phyloP scores from a whole-genome alignment of 495 filamentous ascomycete species.

The Mycothermus thermophilus region DNA sequence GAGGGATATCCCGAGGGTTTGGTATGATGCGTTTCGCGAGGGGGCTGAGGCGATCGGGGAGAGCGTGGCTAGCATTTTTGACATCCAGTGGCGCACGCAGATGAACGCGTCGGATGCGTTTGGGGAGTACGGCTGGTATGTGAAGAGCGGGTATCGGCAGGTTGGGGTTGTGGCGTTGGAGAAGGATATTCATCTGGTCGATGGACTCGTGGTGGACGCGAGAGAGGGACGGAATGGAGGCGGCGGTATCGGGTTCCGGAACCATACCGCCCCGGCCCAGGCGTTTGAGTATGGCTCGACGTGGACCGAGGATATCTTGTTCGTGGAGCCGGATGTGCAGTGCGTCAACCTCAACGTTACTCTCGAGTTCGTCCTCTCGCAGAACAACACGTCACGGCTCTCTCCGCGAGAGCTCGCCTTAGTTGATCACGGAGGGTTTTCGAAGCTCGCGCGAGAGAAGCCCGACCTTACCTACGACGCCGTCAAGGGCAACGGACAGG shows the following conservation, averaged over 20 bases:
- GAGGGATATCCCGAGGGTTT: slow-evolving; percentile 6
- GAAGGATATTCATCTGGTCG: slow-evolving; percentile 20
- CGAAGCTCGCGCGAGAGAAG: slow-evolving; percentile 15
- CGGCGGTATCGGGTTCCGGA: slow-evolving; percentile 34
- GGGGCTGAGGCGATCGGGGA: slow-evolving; percentile 13
- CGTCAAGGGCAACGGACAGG: slow-evolving; percentile 11
- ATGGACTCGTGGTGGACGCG: slow-evolving; percentile 32
- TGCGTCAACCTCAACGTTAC: slow-evolving; percentile 34
- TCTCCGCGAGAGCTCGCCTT: slow-evolving; percentile 12
- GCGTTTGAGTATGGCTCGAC: slow-evolving; percentile 14
- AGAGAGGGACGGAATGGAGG: too few relatives aligned
- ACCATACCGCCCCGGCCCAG: slow-evolving; percentile 25
- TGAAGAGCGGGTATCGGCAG: slow-evolving; percentile 2
- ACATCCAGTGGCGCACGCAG: slow-evolving; percentile 27
- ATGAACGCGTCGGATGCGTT: slow-evolving; percentile 1
- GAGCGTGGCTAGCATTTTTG: slow-evolving; percentile 27
- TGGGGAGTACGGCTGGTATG: slow-evolving; percentile 6
- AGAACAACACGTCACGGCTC: background rate
- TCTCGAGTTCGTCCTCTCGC: slow-evolving; percentile 19
- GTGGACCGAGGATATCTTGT: slow-evolving; percentile 34
- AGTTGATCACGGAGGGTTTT: slow-evolving; percentile 31
- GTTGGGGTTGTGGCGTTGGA: slow-evolving; percentile 10
- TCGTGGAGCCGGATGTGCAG: slow-evolving; percentile 30
- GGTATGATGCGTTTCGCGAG: slow-evolving; percentile 12
- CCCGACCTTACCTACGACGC: slow-evolving; percentile 6